A percentile compares a stretch with the other conserved stretches of the same genome.
These are phyloP conservation scores for Coix lacrymajobi DNA, from an alignment of 176 grass and related monocot species.

Conservation along the genomic window DNA sequence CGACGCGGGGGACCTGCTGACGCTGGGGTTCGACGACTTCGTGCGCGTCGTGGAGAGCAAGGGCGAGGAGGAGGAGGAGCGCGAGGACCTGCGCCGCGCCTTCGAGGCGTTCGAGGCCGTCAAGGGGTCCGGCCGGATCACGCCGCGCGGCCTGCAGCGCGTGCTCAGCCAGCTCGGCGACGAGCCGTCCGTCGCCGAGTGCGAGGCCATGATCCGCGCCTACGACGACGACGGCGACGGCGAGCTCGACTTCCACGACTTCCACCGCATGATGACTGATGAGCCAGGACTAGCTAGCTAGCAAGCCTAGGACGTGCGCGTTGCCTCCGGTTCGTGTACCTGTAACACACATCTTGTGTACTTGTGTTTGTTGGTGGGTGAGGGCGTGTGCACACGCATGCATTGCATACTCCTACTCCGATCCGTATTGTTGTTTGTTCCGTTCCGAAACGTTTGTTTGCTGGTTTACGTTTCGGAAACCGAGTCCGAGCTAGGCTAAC, in stretches of 20 bases:
- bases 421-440: too few relatives aligned
- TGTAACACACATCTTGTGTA: too few relatives aligned
- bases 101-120: conserved; percentile 94
- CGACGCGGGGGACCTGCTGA: not conserved
- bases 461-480: too few relatives aligned
- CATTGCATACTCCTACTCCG: too few relatives aligned
- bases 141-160: conserved; percentile 71
- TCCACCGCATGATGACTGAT: conserved; percentile 98
- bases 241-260: conserved; percentile 90
- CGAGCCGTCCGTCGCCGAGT: conserved; percentile 66
- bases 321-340: too few relatives aligned
- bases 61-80: conserved; percentile 54
- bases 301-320: too few relatives aligned
- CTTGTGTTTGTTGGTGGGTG: too few relatives aligned
- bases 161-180: conserved; percentile 83
- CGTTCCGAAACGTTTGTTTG: too few relatives aligned
- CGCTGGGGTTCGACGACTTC: conserved; percentile 72
- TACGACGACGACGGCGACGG: conserved; percentile 93
- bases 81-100: conserved; percentile 66
- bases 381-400: too few relatives aligned
- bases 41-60: conserved; percentile 69
- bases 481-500: too few relatives aligned
- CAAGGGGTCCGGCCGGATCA: conserved; percentile 95
- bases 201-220: conserved; percentile 75
- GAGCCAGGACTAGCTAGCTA: conserved; percentile 29